Evolutionary conservation across 2,329 filamentous ascomycete genomes (phyloP).

Genomic region (Penicillium polonicum): DNA sequence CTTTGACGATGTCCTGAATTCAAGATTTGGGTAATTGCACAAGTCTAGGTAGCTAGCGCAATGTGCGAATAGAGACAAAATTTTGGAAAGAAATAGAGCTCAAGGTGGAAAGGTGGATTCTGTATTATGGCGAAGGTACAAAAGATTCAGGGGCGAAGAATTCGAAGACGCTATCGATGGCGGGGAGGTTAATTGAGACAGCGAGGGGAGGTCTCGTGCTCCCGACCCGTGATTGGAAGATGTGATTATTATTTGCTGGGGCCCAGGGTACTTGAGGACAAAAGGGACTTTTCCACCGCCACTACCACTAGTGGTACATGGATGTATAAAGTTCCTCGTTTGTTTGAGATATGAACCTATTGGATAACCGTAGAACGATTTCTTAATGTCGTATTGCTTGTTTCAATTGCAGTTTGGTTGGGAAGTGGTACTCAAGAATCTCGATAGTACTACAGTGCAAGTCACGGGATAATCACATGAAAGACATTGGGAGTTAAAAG

Average conservation of each 20-base stretch:
- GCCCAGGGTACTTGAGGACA: slow-evolving; percentile 11
- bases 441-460: not conserved
- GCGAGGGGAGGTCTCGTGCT: slow-evolving; percentile 36
- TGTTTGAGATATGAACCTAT: not conserved
- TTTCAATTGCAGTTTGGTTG: not conserved
- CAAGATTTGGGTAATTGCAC: not conserved
- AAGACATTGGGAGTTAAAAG: not conserved
- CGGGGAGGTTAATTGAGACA: slow-evolving; percentile 14
- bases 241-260: slow-evolving; percentile 1
- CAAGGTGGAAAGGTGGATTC: not conserved
- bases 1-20: not conserved
- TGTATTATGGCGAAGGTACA: not conserved
- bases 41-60: not conserved
- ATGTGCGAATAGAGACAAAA: not conserved
- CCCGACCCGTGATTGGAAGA: slow-evolving; percentile 30
- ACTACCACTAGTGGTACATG: not conserved
- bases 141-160: slow-evolving; percentile 10
- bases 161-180: slow-evolving; percentile 1
- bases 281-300: not conserved
- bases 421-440: not conserved
- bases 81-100: not conserved
- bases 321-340: not conserved
- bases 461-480: slow-evolving; percentile 6
- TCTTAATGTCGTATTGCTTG: not conserved
- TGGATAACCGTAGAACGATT: not conserved